Base-by-base conservation (phyloP, 2,329 filamentous ascomycete genomes). In the Drechmeria coniospora region DNA sequence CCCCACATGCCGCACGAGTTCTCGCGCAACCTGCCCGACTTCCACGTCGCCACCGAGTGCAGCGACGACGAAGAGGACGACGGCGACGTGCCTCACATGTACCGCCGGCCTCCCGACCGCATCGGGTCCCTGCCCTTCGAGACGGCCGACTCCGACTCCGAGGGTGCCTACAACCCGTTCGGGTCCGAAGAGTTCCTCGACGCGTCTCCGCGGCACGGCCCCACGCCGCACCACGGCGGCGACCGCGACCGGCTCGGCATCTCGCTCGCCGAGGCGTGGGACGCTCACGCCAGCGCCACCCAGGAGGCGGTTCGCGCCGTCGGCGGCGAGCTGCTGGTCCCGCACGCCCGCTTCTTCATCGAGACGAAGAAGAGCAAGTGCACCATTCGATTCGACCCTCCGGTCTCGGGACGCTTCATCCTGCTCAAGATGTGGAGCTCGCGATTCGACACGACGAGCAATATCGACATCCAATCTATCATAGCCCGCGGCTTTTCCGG, bases 361-460 rank as follows among this genome's bases (percentile, higher is more conserved):
- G 75, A 79, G 43, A 71, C 74, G 49, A 70, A 78, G 41, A 86
- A 83, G 57, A 82, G 73, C 56, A 83, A 78, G 51, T 87, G 90
- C 41, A 84, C 77, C 10, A 79, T 95, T 42, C 76, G 72, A 32
- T 94, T 95, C 41, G 72, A 86, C 41, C 79, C 82, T 31, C 77
- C 79, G 0, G 68, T 90, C 33, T 82, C 80, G 8, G 81, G 80
- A 5, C 70, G 81, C 31, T 92, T 79, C 48, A 78, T 95, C 28
- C 54, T 94, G 23, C 61, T 95, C 36, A 94, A 94, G 59, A 71
- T 94, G 49, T 94, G 83, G 80, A 84, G 76, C 42, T 79, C 79
- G 2, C 69, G 71, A 33, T 67, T 72, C 15, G 71, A 75, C 26
- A 63, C 68, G 4, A 42, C 48, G 5, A 60, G 60, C 32, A 92